Percentiles rank a stretch among this genome's conserved stretches.
phyloP scores from a whole-genome alignment of 2,329 filamentous ascomycete species.

The Lasiodiplodia hormozganensis region DNA sequence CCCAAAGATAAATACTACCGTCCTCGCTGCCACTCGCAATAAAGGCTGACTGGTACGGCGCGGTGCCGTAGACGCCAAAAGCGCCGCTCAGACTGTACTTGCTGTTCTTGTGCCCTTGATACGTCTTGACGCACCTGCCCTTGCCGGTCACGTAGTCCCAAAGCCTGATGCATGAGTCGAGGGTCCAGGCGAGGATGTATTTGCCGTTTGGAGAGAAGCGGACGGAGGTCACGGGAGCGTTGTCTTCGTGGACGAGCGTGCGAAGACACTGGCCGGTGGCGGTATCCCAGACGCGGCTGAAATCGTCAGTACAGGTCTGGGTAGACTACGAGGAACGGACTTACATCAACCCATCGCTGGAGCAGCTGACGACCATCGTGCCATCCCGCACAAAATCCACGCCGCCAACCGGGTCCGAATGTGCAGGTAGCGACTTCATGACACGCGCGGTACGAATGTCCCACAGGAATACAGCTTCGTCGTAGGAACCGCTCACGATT shows the following conservation, averaged over 20 bases:
- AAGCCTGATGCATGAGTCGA: constrained; percentile 87
- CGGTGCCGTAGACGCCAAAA: constrained; percentile 72
- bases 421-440: constrained; percentile 90
- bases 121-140: constrained; percentile 93
- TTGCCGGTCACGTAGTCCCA: constrained; percentile 96
- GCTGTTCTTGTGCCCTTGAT: constrained; percentile 87
- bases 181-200: constrained; percentile 88
- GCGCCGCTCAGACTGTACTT: constrained; percentile 85
- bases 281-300: constrained; percentile 86
- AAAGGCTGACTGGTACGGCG: constrained; percentile 60
- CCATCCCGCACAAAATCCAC: constrained; percentile 94
- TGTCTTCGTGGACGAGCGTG: constrained; percentile 95
- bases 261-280: constrained; percentile 92
- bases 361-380: constrained; percentile 89
- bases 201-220: constrained; percentile 94
- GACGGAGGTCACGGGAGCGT: constrained; percentile 86
- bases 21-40: constrained; percentile 88
- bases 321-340: not conserved
- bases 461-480: constrained; percentile 97
- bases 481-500: constrained; percentile 91
- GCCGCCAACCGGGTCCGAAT: constrained; percentile 91
- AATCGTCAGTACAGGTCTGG: constrained; percentile 47
- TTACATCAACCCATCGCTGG: constrained; percentile 72
- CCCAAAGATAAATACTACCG: constrained; percentile 85
- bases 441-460: constrained; percentile 86